Percentiles rank a stretch among this genome's conserved stretches.
These are phyloP conservation scores for Aspergillus arachidicola DNA, from an alignment of 2,329 filamentous ascomycete species.

Conservation along the genomic window DNA sequence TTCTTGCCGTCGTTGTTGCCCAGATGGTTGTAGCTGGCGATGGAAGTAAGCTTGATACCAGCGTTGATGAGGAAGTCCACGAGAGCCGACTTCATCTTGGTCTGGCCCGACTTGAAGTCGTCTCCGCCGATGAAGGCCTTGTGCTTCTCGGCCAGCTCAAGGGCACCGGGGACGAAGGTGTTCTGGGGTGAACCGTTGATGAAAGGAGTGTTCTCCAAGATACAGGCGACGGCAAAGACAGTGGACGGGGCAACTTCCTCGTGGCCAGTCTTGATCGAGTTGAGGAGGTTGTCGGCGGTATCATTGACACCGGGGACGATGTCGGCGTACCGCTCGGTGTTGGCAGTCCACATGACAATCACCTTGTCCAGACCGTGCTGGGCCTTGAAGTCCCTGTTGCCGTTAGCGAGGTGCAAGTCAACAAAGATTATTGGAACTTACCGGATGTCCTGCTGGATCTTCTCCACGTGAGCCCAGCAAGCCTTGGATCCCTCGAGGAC, in stretches of 20 bases:
- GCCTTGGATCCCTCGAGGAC: constrained; percentile 81
- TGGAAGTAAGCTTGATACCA: constrained; percentile 97
- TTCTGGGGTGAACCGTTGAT: constrained; percentile 99
- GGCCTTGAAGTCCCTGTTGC: constrained; percentile 78
- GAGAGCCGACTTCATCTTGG: constrained; percentile 99
- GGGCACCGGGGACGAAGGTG: constrained; percentile 92
- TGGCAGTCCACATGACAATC: constrained; percentile 97
- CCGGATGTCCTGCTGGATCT: constrained; percentile 90
- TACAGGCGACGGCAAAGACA: constrained; percentile 91
- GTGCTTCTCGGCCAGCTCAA: constrained; percentile 85
- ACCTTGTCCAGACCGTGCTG: constrained; percentile 87
- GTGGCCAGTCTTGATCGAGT: constrained; percentile 83
- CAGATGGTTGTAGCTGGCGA: constrained; percentile 98
- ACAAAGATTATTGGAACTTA: constrained; percentile 41
- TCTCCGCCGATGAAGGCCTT: constrained; percentile 92
- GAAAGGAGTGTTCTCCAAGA: constrained; percentile 87
- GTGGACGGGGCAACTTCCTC: constrained; percentile 93
- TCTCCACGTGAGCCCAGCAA: constrained; percentile 83
- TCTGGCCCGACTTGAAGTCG: constrained; percentile 99
- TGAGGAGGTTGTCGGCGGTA: constrained; percentile 90
- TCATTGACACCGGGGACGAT: constrained; percentile 89
- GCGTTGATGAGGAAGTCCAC: constrained; percentile 99
- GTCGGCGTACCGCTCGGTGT: constrained; percentile 95
- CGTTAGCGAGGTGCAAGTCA: constrained; percentile 8
- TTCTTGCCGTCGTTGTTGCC: constrained; percentile 99